A percentile compares a stretch with the other conserved stretches of the same genome.
Evolutionary conservation across 1,139 yeast species (phyloP).

Genomic region (Meyerozyma carpophila): DNA sequence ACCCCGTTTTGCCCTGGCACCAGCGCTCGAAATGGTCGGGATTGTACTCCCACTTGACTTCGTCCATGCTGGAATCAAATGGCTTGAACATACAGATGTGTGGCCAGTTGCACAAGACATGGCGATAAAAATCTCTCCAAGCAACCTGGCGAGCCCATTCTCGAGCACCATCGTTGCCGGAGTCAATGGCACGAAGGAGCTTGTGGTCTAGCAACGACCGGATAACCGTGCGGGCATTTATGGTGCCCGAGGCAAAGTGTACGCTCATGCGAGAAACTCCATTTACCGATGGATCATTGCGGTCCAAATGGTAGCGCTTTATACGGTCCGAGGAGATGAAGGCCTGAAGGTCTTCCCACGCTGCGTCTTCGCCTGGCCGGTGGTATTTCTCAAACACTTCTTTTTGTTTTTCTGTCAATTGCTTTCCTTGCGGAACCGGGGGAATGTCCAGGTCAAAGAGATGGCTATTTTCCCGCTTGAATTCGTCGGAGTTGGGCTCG

Average conservation of each 20-base stretch:
- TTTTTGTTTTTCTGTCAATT: slow-evolving; percentile 7
- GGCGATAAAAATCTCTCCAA: slow-evolving; percentile 55
- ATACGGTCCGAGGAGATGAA: slow-evolving; percentile 24
- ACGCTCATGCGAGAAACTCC: slow-evolving; percentile 40
- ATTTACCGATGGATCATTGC: slow-evolving; percentile 22
- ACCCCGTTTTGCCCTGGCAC: slow-evolving; percentile 51
- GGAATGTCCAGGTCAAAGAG: background rate
- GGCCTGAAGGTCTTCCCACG: slow-evolving; percentile 20
- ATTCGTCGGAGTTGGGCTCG: background rate
- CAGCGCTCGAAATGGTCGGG: slow-evolving; percentile 36
- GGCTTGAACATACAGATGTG: slow-evolving; percentile 47
- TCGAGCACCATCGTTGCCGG: slow-evolving; percentile 26
- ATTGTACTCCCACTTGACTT: slow-evolving; percentile 38
- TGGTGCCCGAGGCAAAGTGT: slow-evolving; percentile 42
- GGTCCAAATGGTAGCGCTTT: slow-evolving; percentile 22
- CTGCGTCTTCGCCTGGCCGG: slow-evolving; percentile 35
- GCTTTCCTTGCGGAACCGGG: background rate
- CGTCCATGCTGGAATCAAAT: slow-evolving; percentile 35
- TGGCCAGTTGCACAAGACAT: slow-evolving; percentile 45
- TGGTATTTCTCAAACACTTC: slow-evolving; percentile 17
- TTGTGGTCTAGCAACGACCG: slow-evolving; percentile 18
- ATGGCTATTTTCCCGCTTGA: background rate
- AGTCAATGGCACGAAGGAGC: slow-evolving; percentile 17
- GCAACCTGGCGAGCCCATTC: slow-evolving; percentile 50
- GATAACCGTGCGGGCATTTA: slow-evolving; percentile 38